These are phyloP conservation scores for Trichophyton mentagrophytes DNA, from an alignment of 2,329 filamentous ascomycete genomes.

Conservation along the genomic window DNA sequence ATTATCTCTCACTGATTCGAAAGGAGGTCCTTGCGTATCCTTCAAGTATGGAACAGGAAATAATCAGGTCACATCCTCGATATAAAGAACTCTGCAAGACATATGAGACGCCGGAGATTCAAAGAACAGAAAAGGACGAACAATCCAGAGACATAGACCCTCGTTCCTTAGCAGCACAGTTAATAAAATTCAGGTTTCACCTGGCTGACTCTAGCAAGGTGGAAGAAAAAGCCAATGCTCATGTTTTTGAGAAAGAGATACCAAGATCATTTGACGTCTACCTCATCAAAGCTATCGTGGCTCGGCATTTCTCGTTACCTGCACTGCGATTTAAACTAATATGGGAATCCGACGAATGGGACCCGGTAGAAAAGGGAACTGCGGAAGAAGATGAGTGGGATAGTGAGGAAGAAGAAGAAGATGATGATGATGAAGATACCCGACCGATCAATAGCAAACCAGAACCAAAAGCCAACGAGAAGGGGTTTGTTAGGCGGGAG, in stretches of 20 bases:
- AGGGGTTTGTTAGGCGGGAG: conserved; percentile 62
- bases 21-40: conserved; percentile 49
- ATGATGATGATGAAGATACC: conserved; percentile 22
- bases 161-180: conserved; percentile 65
- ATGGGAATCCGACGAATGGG: conserved; percentile 87
- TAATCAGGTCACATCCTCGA: conserved; percentile 55
- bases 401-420: conserved; percentile 41
- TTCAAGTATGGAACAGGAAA: conserved; percentile 30
- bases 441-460: background rate
- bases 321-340: conserved; percentile 56
- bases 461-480: conserved; percentile 24
- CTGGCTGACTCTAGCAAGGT: conserved; percentile 25
- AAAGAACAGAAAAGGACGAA: conserved; percentile 34
- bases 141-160: conserved; percentile 44
- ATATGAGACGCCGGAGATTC: conserved; percentile 59
- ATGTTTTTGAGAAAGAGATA: conserved; percentile 38
- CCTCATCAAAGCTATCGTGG: conserved; percentile 63
- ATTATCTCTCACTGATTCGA: conserved; percentile 76
- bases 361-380: conserved; percentile 56
- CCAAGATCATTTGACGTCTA: conserved; percentile 73
- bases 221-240: conserved; percentile 10
- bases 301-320: conserved; percentile 51
- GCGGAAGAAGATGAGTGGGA: conserved; percentile 42
- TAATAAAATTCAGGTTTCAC: conserved; percentile 51
- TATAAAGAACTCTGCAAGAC: conserved; percentile 61